These are phyloP conservation scores for Emericellopsis terricola DNA, from an alignment of 495 filamentous ascomycete genomes.

Conservation along the genomic window DNA sequence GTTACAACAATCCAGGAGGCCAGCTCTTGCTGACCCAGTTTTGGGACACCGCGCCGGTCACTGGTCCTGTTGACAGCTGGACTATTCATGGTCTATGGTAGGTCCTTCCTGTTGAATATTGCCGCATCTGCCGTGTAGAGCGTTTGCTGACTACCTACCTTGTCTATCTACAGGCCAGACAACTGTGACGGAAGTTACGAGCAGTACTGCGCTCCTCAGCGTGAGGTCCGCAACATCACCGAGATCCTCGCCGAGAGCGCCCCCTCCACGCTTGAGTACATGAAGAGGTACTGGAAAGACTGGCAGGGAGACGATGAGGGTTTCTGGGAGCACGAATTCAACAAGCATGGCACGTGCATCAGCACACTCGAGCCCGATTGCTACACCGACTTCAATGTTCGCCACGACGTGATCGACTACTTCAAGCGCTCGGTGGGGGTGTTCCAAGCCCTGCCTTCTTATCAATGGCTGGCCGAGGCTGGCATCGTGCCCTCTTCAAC, in stretches of 20 bases:
- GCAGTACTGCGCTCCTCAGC: constrained; percentile 41
- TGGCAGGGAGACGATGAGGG: constrained; percentile 34
- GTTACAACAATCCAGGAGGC: constrained; percentile 71
- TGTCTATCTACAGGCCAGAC: no score
- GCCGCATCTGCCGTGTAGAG: no score
- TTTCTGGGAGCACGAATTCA: constrained; percentile 74
- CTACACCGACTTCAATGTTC: constrained; percentile 38
- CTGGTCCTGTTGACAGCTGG: constrained; percentile 60
- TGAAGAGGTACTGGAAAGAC: constrained; percentile 55
- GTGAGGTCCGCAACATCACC: constrained; percentile 51
- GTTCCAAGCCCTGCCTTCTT: constrained; percentile 33
- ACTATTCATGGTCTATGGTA: constrained; percentile 76
- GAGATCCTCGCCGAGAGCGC: constrained; percentile 9
- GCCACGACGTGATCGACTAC: constrained; percentile 36
- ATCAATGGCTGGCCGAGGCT: constrained; percentile 38
- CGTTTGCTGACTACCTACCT: no score
- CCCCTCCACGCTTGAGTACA: constrained; percentile 37
- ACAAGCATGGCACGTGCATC: constrained; percentile 59
- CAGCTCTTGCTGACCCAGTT: constrained; percentile 65
- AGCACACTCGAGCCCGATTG: constrained; percentile 49
- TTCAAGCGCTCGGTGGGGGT: constrained; percentile 33
- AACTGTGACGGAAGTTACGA: constrained; percentile 63
- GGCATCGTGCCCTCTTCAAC: constrained; percentile 41
- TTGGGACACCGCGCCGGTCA: constrained; percentile 56
- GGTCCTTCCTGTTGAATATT: no score